These are phyloP conservation scores for Solanum paucissectum DNA, from an alignment of 257 asterid species.

Conservation along the genomic window DNA sequence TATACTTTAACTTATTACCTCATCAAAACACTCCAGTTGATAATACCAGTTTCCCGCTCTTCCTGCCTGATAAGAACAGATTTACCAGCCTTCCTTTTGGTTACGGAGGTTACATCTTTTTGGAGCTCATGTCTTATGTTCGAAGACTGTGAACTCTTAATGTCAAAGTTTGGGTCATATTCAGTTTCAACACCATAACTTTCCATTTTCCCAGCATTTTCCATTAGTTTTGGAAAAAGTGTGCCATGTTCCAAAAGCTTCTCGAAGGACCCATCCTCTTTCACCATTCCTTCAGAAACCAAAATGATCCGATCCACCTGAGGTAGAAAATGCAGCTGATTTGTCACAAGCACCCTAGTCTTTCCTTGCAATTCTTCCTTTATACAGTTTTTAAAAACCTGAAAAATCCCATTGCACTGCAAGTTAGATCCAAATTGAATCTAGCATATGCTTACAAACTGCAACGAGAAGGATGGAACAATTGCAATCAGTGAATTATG, in stretches of 20 bases:
- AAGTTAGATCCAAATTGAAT: not conserved
- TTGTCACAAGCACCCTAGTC: conserved; percentile 83
- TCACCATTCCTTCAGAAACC: conserved; percentile 64
- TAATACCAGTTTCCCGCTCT: conserved; percentile 78
- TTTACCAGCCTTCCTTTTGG: conserved; percentile 45
- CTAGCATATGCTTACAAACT: not conserved
- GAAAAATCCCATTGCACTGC: conserved; percentile 1
- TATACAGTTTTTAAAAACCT: conserved; percentile 74
- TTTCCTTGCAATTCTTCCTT: conserved; percentile 66
- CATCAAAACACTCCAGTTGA: conserved; percentile 74
- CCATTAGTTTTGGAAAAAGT: conserved; percentile 69
- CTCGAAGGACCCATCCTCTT: conserved; percentile 82
- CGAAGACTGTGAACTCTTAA: conserved; percentile 21
- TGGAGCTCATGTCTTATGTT: conserved; percentile 21
- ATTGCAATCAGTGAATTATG: not conserved
- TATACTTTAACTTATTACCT: conserved; percentile 22
- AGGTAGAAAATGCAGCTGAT: conserved; percentile 83
- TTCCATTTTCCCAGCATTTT: conserved; percentile 83
- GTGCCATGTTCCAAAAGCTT: conserved; percentile 54
- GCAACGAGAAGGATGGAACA: not conserved
- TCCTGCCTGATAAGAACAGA: conserved; percentile 77
- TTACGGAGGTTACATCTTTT: conserved; percentile 23
- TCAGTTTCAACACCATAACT: conserved; percentile 44
- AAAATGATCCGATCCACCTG: conserved; percentile 69
- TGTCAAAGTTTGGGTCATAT: conserved; percentile 16